These are phyloP conservation scores for Vinca minor DNA, from an alignment of 257 asterid species.

Conservation along the genomic window DNA sequence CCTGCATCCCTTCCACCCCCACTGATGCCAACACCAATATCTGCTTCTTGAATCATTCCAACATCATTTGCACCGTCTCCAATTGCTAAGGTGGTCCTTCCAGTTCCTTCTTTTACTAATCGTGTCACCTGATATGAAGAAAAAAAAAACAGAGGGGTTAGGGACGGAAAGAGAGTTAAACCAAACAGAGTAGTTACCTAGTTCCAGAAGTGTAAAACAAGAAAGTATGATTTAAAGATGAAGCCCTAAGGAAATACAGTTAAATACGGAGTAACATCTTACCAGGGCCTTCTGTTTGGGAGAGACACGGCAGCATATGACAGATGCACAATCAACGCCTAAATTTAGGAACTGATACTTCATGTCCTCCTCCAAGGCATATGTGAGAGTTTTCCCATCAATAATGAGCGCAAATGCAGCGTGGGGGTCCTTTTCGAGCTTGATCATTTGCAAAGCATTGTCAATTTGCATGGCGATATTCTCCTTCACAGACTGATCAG, in stretches of 20 bases:
- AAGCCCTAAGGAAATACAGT: constrained; percentile 7
- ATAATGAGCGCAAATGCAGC: constrained; percentile 94
- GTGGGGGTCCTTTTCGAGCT: constrained; percentile 78
- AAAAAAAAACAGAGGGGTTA: too few species aligned
- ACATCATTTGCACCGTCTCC: constrained; percentile 99
- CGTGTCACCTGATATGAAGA: constrained; percentile 63
- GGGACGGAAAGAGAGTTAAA: not conserved
- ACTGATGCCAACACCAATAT: constrained; percentile 97
- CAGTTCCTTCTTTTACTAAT: constrained; percentile 93
- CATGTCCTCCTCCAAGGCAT: constrained; percentile 77
- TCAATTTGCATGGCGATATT: constrained; percentile 70
- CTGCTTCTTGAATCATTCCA: constrained; percentile 99
- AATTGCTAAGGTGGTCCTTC: constrained; percentile 86
- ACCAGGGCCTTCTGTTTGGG: constrained; percentile 98
- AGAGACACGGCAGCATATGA: constrained; percentile 98
- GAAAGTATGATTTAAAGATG: not conserved
- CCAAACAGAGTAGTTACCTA: not conserved
- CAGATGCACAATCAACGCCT: constrained; percentile 92
- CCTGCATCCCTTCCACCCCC: constrained; percentile 99
- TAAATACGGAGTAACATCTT: constrained; percentile 26
- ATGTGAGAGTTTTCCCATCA: constrained; percentile 83
- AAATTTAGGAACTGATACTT: constrained; percentile 68
- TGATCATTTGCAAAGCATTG: constrained; percentile 70
- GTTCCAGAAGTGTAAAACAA: constrained; percentile 7
- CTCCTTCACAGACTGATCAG: constrained; percentile 52